Evolutionary conservation across 306 rosid genomes (phyloP).

Genomic region (Trifolium repens): DNA sequence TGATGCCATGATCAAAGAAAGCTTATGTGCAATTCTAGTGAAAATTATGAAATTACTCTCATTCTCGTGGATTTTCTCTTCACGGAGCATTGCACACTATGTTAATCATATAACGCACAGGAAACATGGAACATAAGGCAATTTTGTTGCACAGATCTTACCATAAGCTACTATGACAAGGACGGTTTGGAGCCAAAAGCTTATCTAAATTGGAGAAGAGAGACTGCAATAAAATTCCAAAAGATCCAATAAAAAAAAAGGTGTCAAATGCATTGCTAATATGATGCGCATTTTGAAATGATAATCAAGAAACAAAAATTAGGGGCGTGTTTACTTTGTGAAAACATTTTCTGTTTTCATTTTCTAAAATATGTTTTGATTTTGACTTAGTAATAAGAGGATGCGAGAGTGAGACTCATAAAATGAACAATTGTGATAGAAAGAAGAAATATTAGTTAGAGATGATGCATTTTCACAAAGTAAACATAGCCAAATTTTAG

Average conservation of each 20-base stretch:
- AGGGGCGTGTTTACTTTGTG: not conserved
- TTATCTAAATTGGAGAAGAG: slow-evolving; percentile 77
- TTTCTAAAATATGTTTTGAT: too few species aligned
- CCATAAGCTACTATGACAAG: slow-evolving; percentile 89
- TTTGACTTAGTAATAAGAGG: too few species aligned
- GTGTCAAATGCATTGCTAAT: slow-evolving; percentile 10
- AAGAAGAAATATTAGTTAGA: too few species aligned
- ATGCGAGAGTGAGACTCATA: too few species aligned
- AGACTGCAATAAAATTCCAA: slow-evolving; percentile 65
- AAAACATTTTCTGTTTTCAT: too few species aligned
- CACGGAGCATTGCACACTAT: slow-evolving; percentile 9
- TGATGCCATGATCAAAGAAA: slow-evolving; percentile 7
- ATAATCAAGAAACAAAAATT: slow-evolving; percentile 21
- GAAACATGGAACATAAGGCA: slow-evolving; percentile 18
- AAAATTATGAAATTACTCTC: slow-evolving; percentile 2
- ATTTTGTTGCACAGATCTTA: slow-evolving; percentile 46
- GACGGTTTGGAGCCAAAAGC: slow-evolving; percentile 74
- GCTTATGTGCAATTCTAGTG: slow-evolving; percentile 9
- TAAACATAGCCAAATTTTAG: not conserved
- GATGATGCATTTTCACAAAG: too few species aligned
- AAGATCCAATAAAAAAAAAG: slow-evolving; percentile 17
- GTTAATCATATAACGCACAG: not conserved
- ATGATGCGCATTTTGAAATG: slow-evolving; percentile 14
- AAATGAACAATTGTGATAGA: too few species aligned
- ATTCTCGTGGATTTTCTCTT: slow-evolving; percentile 12